Evolutionary conservation across 805 yeast species (phyloP).

Genomic region (Teunomyces lycoperdinae): DNA sequence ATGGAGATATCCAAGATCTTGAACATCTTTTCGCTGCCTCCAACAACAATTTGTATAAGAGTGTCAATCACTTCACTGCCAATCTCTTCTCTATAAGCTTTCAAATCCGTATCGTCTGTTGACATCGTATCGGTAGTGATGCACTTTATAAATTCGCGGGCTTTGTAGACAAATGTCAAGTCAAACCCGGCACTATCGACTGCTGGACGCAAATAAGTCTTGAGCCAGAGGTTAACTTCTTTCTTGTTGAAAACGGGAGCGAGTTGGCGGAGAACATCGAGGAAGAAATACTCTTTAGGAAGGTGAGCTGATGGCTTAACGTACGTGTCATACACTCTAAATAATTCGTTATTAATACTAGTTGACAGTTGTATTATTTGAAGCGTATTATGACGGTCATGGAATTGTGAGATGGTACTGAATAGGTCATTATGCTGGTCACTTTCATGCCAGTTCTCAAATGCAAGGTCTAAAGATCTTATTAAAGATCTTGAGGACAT

Average conservation of each 20-base stretch:
- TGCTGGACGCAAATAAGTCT: conserved; percentile 47
- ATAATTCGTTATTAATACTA: conserved; percentile 35
- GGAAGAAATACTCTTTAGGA: conserved; percentile 34
- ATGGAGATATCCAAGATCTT: conserved; percentile 16
- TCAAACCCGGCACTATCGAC: conserved; percentile 58
- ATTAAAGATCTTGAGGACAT: conserved; percentile 28
- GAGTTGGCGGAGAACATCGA: conserved; percentile 35
- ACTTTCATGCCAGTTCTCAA: conserved; percentile 19
- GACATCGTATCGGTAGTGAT: conserved; percentile 14
- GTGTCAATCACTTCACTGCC: conserved; percentile 19
- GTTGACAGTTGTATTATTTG: conserved; percentile 26
- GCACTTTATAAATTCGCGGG: conserved; percentile 25
- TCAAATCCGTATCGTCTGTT: conserved; percentile 21
- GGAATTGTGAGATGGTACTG: conserved; percentile 6
- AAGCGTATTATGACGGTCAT: conserved; percentile 33
- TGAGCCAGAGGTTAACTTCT: conserved; percentile 47
- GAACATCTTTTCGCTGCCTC: conserved; percentile 12
- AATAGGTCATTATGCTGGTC: conserved; percentile 2
- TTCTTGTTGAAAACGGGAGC: conserved; percentile 27
- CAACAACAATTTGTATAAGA: conserved; percentile 26
- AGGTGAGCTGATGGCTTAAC: conserved; percentile 27
- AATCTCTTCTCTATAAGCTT: conserved; percentile 17
- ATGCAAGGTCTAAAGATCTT: conserved; percentile 22
- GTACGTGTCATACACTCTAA: conserved; percentile 28
- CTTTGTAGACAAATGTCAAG: conserved; percentile 31